phyloP scores from a whole-genome alignment of 1,284 basidiomycete species.

The Pseudozyma sp. region DNA sequence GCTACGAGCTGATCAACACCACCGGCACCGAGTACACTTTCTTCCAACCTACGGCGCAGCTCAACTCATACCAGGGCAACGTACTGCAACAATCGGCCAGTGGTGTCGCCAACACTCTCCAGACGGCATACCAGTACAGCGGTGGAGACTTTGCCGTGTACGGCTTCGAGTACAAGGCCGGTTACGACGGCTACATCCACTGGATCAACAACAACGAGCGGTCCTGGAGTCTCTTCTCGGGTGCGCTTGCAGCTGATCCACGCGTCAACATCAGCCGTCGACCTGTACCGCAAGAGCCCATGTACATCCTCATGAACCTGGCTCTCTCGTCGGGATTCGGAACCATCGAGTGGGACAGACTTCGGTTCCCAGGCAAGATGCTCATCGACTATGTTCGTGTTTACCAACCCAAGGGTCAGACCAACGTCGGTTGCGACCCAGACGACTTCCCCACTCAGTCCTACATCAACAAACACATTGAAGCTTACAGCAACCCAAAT shows the following conservation, averaged over 20 bases:
- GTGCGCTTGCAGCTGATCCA: constrained; percentile 78
- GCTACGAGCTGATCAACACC: constrained; percentile 60
- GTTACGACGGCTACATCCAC: constrained; percentile 77
- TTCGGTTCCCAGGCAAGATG: constrained; percentile 53
- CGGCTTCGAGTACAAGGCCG: constrained; percentile 72
- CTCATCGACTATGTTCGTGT: constrained; percentile 61
- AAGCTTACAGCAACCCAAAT: constrained; percentile 59
- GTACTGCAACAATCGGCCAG: constrained; percentile 65
- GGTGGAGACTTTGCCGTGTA: constrained; percentile 56
- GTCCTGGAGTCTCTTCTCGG: constrained; percentile 73
- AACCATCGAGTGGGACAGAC: constrained; percentile 36
- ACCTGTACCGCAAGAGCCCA: constrained; percentile 58
- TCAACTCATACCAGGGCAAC: constrained; percentile 60
- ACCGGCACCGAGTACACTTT: constrained; percentile 60
- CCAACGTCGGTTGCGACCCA: constrained; percentile 63
- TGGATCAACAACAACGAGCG: constrained; percentile 52
- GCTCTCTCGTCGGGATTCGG: constrained; percentile 61
- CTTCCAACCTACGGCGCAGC: constrained; percentile 38
- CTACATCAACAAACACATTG: constrained; percentile 71
- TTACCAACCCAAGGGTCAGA: constrained; percentile 58
- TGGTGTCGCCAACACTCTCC: constrained; percentile 55
- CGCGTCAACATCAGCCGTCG: constrained; percentile 37
- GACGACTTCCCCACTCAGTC: constrained; percentile 72
- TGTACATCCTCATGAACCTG: constrained; percentile 65
- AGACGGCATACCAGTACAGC: constrained; percentile 54